Conservation (phyloP, 345 rosid species). For the Lumnitzera racemosa region DNA sequence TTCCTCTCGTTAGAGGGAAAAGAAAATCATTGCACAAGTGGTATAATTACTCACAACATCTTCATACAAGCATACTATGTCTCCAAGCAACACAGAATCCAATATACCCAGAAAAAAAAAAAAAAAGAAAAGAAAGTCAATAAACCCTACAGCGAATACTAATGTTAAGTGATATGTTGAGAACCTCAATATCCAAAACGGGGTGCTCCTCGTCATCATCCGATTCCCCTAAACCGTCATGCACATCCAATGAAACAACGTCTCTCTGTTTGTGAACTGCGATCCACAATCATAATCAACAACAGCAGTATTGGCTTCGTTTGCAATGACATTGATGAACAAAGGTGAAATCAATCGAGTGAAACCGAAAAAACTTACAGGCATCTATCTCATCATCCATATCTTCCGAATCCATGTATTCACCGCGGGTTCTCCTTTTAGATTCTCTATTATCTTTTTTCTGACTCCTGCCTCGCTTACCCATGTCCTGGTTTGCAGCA, state of each 20-base stretch:
- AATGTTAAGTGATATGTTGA: background rate
- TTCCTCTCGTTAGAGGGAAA: no score
- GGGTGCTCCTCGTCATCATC: conserved; percentile 71
- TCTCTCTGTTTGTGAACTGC: conserved; percentile 88
- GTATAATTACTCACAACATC: no score
- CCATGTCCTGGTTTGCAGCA: conserved; percentile 25
- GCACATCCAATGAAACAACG: conserved; percentile 58
- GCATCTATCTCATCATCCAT: conserved; percentile 70
- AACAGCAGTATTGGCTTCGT: background rate
- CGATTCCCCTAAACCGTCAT: conserved; percentile 49
- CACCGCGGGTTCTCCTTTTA: conserved; percentile 29
- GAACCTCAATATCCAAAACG: conserved; percentile 60
- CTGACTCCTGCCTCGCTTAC: conserved; percentile 42
- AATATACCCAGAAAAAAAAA: background rate
- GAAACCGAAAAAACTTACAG: conserved; percentile 24
- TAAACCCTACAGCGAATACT: background rate
- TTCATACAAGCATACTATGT: no score
- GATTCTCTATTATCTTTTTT: conserved; percentile 30
- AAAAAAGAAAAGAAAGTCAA: no score
- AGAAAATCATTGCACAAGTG: no score
- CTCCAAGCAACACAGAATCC: background rate
- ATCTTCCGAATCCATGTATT: conserved; percentile 29
- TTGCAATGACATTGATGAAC: no score
- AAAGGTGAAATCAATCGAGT: background rate
- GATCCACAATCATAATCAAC: background rate